Conservation (phyloP, 176 grass and related monocot species). For the Carex kokanica region DNA sequence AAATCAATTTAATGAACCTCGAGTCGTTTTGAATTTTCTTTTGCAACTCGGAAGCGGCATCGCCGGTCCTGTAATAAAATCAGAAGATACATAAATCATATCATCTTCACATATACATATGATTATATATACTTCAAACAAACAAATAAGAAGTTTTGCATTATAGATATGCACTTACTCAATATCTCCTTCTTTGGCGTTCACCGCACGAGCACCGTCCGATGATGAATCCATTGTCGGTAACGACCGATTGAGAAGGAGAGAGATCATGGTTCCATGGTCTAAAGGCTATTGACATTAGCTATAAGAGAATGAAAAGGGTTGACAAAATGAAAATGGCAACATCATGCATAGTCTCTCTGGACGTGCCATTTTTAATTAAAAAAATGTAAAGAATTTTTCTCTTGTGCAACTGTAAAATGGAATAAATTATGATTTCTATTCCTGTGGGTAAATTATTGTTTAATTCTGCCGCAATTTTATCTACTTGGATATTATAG, state of each 20-base stretch:
- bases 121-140: background rate
- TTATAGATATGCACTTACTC: background rate
- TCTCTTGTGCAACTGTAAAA: background rate
- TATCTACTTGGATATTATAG: background rate
- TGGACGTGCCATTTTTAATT: constrained; percentile 11
- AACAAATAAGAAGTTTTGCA: background rate
- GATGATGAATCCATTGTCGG: background rate
- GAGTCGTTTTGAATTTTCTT: background rate
- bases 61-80: constrained; percentile 7
- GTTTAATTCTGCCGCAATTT: background rate
- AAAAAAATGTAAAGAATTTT: background rate
- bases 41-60: constrained; percentile 8
- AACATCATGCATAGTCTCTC: constrained; percentile 16
- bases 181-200: constrained; percentile 8
- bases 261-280: background rate
- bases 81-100: background rate
- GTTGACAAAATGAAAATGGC: constrained; percentile 17
- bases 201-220: background rate
- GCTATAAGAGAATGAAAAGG: background rate
- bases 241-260: background rate
- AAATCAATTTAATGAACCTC: background rate
- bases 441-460: constrained; percentile 2
- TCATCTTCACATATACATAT: background rate
- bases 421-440: background rate
- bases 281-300: background rate